A percentile compares a stretch with the other conserved stretches of the same genome.
These are phyloP conservation scores for Leishmania major DNA, from an alignment of 208 protist genomes.

Conservation along the genomic window DNA sequence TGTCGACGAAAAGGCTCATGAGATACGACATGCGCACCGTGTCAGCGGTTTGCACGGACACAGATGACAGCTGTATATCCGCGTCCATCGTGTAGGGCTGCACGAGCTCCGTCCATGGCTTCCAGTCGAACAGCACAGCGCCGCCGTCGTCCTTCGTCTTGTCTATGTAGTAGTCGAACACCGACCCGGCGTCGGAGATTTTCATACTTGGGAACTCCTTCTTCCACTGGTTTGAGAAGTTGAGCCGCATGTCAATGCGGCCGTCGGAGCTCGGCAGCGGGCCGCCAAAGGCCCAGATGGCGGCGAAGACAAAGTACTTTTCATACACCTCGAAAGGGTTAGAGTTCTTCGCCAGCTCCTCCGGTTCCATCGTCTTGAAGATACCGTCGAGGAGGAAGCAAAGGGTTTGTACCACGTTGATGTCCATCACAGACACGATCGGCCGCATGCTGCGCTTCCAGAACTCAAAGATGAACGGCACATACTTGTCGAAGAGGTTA, in stretches of 20 bases:
- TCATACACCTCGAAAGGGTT: conserved; percentile 95
- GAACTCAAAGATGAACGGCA: conserved; percentile 93
- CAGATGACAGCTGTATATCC: conserved; percentile 87
- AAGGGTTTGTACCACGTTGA: conserved; percentile 97
- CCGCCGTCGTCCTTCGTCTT: conserved; percentile 90
- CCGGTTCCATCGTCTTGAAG: conserved; percentile 81
- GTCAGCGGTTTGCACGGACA: conserved; percentile 96
- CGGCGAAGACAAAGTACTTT: conserved; percentile 97
- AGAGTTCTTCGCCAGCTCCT: conserved; percentile 84
- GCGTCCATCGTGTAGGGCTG: conserved; percentile 91
- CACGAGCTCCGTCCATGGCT: conserved; percentile 93
- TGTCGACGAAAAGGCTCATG: conserved; percentile 94
- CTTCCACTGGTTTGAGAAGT: conserved; percentile 97
- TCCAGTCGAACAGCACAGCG: conserved; percentile 83
- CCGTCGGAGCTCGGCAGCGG: conserved; percentile 95
- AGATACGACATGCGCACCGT: conserved; percentile 96
- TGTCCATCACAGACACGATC: conserved; percentile 92
- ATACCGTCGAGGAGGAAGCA: conserved; percentile 97
- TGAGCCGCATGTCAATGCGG: conserved; percentile 87
- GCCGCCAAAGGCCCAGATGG: conserved; percentile 98
- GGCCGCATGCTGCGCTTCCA: conserved; percentile 92
- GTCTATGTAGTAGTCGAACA: conserved; percentile 97
- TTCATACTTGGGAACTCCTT: conserved; percentile 95
- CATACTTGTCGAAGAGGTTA: conserved; percentile 98
- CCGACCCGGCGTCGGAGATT: conserved; percentile 85